Percentiles rank a stretch among this genome's conserved stretches.
Conservation (phyloP, 2,329 filamentous ascomycete genomes). For the Apiospora hydei region DNA sequence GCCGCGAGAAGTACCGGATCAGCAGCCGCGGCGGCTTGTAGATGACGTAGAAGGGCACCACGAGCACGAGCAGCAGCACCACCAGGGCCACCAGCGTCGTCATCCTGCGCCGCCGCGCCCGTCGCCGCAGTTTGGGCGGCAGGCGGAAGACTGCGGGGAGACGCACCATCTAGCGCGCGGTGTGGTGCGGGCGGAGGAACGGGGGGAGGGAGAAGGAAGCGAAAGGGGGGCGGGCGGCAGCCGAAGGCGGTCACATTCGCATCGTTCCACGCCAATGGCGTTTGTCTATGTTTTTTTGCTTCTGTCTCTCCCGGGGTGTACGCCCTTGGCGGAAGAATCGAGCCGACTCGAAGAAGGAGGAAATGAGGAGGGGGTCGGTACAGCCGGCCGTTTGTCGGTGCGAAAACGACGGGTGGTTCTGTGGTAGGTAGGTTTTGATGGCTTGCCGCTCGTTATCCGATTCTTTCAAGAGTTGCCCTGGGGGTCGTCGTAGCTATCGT, state of each 20-base stretch:
- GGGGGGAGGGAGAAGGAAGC: neutral
- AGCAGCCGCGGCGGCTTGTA: slow-evolving; percentile 82
- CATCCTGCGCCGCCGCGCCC: slow-evolving; percentile 66
- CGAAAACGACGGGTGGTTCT: neutral
- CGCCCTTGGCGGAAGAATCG: neutral
- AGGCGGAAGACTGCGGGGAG: slow-evolving; percentile 58
- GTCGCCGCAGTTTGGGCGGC: slow-evolving; percentile 63
- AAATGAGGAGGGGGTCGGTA: no score
- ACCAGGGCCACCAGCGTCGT: slow-evolving; percentile 57
- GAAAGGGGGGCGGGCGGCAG: neutral
- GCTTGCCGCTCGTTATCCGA: neutral
- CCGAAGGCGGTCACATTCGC: neutral
- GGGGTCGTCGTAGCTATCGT: neutral
- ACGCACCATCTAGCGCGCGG: slow-evolving; percentile 39
- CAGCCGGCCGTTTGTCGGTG: slow-evolving; percentile 4
- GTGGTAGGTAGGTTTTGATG: neutral
- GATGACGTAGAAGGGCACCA: slow-evolving; percentile 67
- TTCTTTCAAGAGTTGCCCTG: neutral
- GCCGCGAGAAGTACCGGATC: slow-evolving; percentile 72
- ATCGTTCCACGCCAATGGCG: slow-evolving; percentile 10
- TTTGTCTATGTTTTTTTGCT: neutral
- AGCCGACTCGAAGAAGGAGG: neutral
- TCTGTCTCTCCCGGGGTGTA: neutral
- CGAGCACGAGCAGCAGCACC: slow-evolving; percentile 42
- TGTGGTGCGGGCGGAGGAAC: neutral